A percentile compares a stretch with the other conserved stretches of the same genome.
These are phyloP conservation scores for Suillus sp. DNA, from an alignment of 768 basidiomycete genomes.

Conservation along the genomic window DNA sequence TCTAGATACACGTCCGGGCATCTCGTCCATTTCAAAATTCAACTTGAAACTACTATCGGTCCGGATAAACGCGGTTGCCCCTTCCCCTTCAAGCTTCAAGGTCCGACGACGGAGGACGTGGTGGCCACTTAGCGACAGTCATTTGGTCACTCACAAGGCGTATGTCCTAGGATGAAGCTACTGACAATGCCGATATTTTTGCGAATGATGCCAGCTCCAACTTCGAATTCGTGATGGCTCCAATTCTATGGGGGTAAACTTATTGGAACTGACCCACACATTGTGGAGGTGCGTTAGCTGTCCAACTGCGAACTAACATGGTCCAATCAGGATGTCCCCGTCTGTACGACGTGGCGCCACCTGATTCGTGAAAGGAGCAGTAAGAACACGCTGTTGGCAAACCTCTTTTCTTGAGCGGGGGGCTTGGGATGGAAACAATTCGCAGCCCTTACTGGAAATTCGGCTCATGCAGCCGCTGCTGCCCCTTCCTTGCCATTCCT, in stretches of 20 bases:
- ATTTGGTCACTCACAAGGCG: neutral
- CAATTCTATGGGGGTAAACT: neutral
- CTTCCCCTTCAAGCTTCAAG: neutral
- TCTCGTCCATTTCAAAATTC: neutral
- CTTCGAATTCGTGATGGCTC: neutral
- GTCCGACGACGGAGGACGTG: neutral
- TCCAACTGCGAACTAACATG: neutral
- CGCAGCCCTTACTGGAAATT: neutral
- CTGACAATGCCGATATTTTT: neutral
- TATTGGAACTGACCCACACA: neutral
- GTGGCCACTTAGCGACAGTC: neutral
- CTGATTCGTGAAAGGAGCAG: slow-evolving; percentile 16
- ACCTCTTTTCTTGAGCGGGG: neutral
- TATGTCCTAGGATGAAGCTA: neutral
- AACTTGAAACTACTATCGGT: too few species aligned
- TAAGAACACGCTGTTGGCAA: slow-evolving; percentile 8
- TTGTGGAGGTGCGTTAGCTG: neutral
- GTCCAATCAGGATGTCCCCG: neutral
- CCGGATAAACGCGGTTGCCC: neutral
- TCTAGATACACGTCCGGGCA: too few species aligned
- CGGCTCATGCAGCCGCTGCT: neutral
- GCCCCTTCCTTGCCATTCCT: neutral
- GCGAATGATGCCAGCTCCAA: neutral
- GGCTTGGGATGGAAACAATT: neutral
- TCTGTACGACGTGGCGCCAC: slow-evolving; percentile 4